Conservation (phyloP, 2,329 filamentous ascomycete genomes). For the Stagonosporopsis cucurbitacearum region DNA sequence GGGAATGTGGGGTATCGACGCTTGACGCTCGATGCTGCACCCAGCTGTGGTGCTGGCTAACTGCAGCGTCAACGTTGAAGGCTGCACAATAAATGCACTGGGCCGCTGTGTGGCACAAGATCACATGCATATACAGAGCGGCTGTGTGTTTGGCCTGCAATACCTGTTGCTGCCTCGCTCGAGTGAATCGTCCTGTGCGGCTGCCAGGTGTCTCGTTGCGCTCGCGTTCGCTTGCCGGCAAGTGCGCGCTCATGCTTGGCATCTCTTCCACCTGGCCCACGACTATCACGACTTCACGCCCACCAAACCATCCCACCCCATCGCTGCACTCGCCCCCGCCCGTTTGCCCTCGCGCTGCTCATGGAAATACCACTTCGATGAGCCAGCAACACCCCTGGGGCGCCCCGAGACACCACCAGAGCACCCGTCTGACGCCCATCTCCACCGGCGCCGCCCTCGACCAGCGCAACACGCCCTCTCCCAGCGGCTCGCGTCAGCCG, state of each 20-base stretch:
- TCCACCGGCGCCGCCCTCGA: conserved; percentile 56
- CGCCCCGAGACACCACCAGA: conserved; percentile 61
- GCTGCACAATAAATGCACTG: neutral
- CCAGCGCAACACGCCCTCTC: conserved; percentile 54
- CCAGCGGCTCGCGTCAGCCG: conserved; percentile 58
- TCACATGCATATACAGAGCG: neutral
- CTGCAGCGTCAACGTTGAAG: conserved; percentile 9
- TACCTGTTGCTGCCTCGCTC: neutral
- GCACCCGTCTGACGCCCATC: conserved; percentile 64
- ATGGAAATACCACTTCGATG: conserved; percentile 54
- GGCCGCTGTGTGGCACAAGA: neutral
- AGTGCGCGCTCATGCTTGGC: conserved; percentile 12
- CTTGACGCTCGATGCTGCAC: conserved; percentile 14
- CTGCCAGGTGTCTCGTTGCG: neutral
- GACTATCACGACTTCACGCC: conserved; percentile 29
- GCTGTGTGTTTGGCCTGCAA: neutral
- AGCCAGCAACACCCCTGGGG: conserved; percentile 65
- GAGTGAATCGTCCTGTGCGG: neutral
- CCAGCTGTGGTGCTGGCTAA: conserved; percentile 8
- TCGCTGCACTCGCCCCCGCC: conserved; percentile 24
- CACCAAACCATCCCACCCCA: conserved; percentile 25
- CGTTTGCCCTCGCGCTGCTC: conserved; percentile 45
- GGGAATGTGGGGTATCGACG: conserved; percentile 16
- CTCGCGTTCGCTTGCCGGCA: conserved; percentile 14
- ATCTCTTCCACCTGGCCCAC: conserved; percentile 17